Evolutionary conservation across 805 yeast genomes (phyloP).

Genomic region (Candida takata): DNA sequence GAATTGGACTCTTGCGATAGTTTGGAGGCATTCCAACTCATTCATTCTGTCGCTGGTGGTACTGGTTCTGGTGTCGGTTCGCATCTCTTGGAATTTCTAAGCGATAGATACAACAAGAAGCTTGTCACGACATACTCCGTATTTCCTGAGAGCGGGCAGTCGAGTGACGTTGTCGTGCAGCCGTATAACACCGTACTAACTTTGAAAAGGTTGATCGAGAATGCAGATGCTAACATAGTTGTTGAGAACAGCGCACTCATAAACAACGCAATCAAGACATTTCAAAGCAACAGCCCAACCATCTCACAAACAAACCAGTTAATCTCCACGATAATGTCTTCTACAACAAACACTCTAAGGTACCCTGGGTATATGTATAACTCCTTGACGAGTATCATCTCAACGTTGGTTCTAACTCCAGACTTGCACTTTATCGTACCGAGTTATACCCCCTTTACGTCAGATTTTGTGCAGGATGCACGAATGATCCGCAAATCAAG

Average conservation of each 20-base stretch:
- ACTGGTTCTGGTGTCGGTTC: slow-evolving; percentile 97
- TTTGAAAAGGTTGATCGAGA: slow-evolving; percentile 70
- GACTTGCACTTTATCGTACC: slow-evolving; percentile 70
- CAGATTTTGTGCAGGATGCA: slow-evolving; percentile 56
- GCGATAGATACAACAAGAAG: slow-evolving; percentile 79
- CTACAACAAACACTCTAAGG: slow-evolving; percentile 79
- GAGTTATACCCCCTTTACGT: slow-evolving; percentile 69
- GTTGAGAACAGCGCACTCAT: slow-evolving; percentile 85
- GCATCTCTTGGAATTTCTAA: slow-evolving; percentile 63
- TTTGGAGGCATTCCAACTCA: slow-evolving; percentile 80
- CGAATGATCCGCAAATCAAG: slow-evolving; percentile 61
- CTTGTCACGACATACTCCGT: slow-evolving; percentile 79
- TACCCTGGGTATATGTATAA: slow-evolving; percentile 91
- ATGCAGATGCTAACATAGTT: slow-evolving; percentile 82
- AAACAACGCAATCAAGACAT: slow-evolving; percentile 57
- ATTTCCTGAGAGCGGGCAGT: slow-evolving; percentile 71
- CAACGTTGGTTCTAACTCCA: slow-evolving; percentile 82
- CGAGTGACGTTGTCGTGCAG: slow-evolving; percentile 95
- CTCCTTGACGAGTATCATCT: slow-evolving; percentile 71
- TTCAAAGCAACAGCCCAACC: slow-evolving; percentile 53
- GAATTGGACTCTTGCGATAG: slow-evolving; percentile 89
- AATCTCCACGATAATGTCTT: slow-evolving; percentile 77
- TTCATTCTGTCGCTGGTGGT: slow-evolving; percentile 97
- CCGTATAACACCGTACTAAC: slow-evolving; percentile 90
- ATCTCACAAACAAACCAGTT: slow-evolving; percentile 78